Evolutionary conservation across 495 filamentous ascomycete species (phyloP), one percentile per base, ranked within the genome.

Genomic region (Lasiosphaeriaceae sp.): DNA sequence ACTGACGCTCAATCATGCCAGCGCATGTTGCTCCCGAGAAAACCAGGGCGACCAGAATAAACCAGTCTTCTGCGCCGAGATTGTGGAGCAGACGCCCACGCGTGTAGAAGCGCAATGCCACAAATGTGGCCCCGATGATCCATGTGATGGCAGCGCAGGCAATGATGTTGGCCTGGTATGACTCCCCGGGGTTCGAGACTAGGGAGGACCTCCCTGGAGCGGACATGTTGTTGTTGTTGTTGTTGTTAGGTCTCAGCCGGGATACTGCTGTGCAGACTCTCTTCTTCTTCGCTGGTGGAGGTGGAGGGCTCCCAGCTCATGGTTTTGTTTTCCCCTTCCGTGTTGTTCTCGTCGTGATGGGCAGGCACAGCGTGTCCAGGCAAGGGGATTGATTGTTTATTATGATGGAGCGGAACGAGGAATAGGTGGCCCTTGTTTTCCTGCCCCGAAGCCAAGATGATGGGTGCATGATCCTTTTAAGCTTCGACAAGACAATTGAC

Each of bases 1-100:
- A 57, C 64, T 6, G 16, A 64, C 61, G 62, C 49, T 64, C 58
- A 35, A 68, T 57, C 46, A 60, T 43, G 11, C 60, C 60, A 20
- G 50, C 56, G 17, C 46, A 55, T 31, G 55, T 64, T 12, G 60
- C 60, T 5, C 45, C 64, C 4, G 60, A 58, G 19, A 67, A 62
- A 14, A 56, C 58, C 35, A 66, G 48, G 1, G 62, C 58, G 2
- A 58, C 26, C 9, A 70, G 23, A 9, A 66, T 64, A 9, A 61
- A 43, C 67, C 65, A 70, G 60, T 70, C 65, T 26, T 70, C 67
- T 3, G 55, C 48, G 2, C 57, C 59, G 16, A 67, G 44, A 39
- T 60, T 60, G 2, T 47, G 54, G 23, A 65, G 35, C 2, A 69
- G 47, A 6, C 47, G 22, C 1, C 56, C 44, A 1, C 67, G 50